Evolutionary conservation across 2,329 filamentous ascomycete species (phyloP), one percentile per base, ranked within the genome.

Genomic region (Stagonosporopsis chrysanthemi): DNA sequence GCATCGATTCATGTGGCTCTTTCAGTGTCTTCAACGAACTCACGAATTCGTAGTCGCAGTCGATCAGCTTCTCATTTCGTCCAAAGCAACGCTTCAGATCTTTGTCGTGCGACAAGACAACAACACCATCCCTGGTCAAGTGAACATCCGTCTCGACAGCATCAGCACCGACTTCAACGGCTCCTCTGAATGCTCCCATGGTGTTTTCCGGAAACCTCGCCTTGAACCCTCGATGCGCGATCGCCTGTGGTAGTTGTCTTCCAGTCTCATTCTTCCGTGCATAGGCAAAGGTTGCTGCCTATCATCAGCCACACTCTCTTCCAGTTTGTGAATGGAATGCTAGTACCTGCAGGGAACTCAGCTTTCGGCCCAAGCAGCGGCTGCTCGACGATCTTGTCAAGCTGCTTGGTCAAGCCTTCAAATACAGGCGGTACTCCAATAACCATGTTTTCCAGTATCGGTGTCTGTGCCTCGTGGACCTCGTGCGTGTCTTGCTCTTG

Each of bases 121-220:
- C 90, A 0, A 96, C 88, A 6, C 89, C 88, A 70, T 98, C 94
- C 60, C 84, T 86, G 14, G 91, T 88, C 31, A 97, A 78, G 73
- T 96, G 93, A 8, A 97, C 77, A 69, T 98, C 94, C 17, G 92
- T 96, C 79, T 98, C 94, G 26, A 98, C 80, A 0, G 90, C 94
- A 68, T 96, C 86, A 0, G 90, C 86, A 19, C 91, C 91, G 17
- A 86, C 87, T 29, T 86, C 80, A 2, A 94, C 83, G 1, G 92
- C 93, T 26, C 84, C 88, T 55, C 80, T 80, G 78, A 97, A 96
- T 7, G 90, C 90, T 15, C 82, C 84, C 83, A 97, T 87, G 1
- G 90, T 90, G 77, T 98, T 98, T 76, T 98, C 94, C 0, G 94
- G 92, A 65, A 84, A 90, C 48, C 83, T 82, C 0, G 88, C 87